A percentile compares a stretch with the other conserved stretches of the same genome.
Evolutionary conservation across 1,284 basidiomycete species (phyloP).

Genomic region (Agaricales sp.): DNA sequence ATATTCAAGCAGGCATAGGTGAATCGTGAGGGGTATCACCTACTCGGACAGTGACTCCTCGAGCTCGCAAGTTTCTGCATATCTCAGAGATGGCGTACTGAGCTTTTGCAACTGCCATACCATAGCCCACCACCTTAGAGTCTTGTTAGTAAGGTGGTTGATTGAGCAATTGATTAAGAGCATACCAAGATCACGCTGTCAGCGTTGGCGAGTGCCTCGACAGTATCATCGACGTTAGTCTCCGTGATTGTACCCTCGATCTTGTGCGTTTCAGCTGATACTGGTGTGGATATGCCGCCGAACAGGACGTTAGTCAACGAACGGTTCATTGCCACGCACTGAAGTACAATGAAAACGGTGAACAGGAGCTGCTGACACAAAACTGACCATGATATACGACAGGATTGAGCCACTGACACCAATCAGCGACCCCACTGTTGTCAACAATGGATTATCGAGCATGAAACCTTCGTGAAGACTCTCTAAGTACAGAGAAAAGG

Average conservation of each 20-base stretch:
- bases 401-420: constrained; percentile 84
- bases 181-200: constrained; percentile 75
- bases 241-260: constrained; percentile 75
- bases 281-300: constrained; percentile 61
- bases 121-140: constrained; percentile 70
- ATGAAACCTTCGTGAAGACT: too few species aligned
- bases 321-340: constrained; percentile 87
- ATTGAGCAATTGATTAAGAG: constrained; percentile 1
- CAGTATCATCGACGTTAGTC: constrained; percentile 68
- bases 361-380: constrained; percentile 6
- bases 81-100: constrained; percentile 84
- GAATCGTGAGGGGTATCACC: constrained; percentile 10
- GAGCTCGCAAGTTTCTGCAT: constrained; percentile 55
- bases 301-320: constrained; percentile 72
- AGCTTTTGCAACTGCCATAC: constrained; percentile 84
- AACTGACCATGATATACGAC: constrained; percentile 76
- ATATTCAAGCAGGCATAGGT: background rate
- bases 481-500: background rate
- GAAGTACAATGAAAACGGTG: constrained; percentile 3
- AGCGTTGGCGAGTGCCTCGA: constrained; percentile 64
- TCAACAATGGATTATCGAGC: constrained; percentile 76
- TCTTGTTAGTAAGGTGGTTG: constrained; percentile 4
- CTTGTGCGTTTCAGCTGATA: constrained; percentile 47
- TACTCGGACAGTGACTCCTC: constrained; percentile 63
- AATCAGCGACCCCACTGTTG: constrained; percentile 73